phyloP scores from a whole-genome alignment of 768 basidiomycete species.

The Lactarius sanguifluus region DNA sequence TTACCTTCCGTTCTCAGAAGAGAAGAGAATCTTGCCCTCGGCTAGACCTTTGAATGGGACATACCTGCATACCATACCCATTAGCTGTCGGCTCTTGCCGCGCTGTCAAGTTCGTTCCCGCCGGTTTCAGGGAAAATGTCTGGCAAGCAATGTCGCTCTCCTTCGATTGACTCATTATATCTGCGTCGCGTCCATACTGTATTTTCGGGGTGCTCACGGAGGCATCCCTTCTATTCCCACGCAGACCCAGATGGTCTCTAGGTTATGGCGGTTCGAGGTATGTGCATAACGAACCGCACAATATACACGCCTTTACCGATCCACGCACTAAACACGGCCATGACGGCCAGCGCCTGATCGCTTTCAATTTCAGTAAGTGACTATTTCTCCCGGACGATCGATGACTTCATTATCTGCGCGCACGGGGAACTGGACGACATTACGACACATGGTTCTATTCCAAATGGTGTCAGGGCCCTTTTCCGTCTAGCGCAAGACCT shows the following conservation, averaged over 20 bases:
- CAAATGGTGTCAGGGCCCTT: not conserved
- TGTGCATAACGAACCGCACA: not conserved
- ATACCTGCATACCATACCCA: not conserved
- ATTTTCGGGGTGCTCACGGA: not conserved
- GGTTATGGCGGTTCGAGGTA: not conserved
- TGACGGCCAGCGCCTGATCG: not conserved
- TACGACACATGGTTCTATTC: not conserved
- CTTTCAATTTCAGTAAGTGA: not conserved
- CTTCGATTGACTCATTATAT: not conserved
- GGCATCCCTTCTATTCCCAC: not conserved
- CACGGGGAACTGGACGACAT: not conserved
- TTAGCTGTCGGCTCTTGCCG: not conserved
- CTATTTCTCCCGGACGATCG: constrained; percentile 2
- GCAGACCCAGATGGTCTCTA: not conserved
- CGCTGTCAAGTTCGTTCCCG: not conserved
- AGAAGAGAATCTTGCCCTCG: too few relatives aligned
- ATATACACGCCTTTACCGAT: not conserved
- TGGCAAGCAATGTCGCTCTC: not conserved
- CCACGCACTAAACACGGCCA: not conserved
- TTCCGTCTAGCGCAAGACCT: not conserved
- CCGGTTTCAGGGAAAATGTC: not conserved
- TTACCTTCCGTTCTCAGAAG: not conserved
- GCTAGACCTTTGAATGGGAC: not conserved
- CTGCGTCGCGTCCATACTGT: not conserved
- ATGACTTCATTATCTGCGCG: not conserved